phyloP scores from a whole-genome alignment of 1,139 yeast species.

The Kodamaea arcana region DNA sequence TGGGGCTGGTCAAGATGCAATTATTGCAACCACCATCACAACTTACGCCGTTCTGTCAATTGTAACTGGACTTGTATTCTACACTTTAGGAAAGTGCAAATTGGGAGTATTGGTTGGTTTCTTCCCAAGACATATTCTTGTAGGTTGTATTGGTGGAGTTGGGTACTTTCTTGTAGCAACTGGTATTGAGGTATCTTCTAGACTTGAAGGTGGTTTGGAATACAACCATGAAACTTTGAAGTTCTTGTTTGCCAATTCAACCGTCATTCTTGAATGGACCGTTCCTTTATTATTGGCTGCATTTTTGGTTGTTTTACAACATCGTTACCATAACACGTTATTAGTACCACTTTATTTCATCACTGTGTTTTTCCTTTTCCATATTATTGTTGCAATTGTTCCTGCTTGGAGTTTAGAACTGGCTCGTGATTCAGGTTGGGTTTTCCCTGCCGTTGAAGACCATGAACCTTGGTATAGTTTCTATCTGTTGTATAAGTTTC shows the following conservation, averaged over 20 bases:
- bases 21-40: slow-evolving; percentile 82
- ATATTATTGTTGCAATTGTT: slow-evolving; percentile 56
- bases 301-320: slow-evolving; percentile 59
- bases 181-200: slow-evolving; percentile 84
- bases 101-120: slow-evolving; percentile 88
- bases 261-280: slow-evolving; percentile 62
- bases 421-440: slow-evolving; percentile 79
- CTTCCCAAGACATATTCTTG: slow-evolving; percentile 91
- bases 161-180: slow-evolving; percentile 89
- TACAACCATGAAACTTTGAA: slow-evolving; percentile 57
- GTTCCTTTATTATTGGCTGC: slow-evolving; percentile 65
- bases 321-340: slow-evolving; percentile 63
- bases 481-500: slow-evolving; percentile 67
- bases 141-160: slow-evolving; percentile 98
- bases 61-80: slow-evolving; percentile 81
- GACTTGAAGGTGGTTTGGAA: slow-evolving; percentile 68
- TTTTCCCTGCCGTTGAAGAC: slow-evolving; percentile 64
- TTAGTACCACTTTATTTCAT: slow-evolving; percentile 82
- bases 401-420: slow-evolving; percentile 60
- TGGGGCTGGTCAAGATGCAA: slow-evolving; percentile 46
- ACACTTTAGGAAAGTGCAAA: slow-evolving; percentile 67
- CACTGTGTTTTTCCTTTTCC: slow-evolving; percentile 63
- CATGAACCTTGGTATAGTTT: slow-evolving; percentile 86
- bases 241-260: slow-evolving; percentile 35
- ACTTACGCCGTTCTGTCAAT: slow-evolving; percentile 81